Evolutionary conservation across 371 early-diverging fungal species (phyloP).

Genomic region (Lichtheimia hyalospora): DNA sequence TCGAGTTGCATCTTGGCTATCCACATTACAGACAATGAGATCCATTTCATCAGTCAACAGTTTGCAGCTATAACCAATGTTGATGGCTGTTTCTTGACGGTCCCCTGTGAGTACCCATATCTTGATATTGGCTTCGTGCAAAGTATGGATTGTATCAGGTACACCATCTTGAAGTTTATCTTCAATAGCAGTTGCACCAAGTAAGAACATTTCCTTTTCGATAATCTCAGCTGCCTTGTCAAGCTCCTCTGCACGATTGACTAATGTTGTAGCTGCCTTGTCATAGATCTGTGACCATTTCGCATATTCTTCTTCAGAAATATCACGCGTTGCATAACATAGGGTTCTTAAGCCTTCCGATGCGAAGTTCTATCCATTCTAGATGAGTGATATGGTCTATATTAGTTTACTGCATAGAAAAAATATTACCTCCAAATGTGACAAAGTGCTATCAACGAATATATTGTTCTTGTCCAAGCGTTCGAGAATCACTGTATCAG

Average conservation of each 20-base stretch:
- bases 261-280: conserved; percentile 86
- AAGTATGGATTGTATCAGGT: conserved; percentile 92
- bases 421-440: conserved; percentile 75
- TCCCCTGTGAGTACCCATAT: conserved; percentile 98
- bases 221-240: conserved; percentile 93
- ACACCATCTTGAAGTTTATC: conserved; percentile 99
- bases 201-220: conserved; percentile 83
- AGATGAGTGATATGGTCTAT: no score
- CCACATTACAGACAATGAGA: conserved; percentile 74
- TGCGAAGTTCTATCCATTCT: conserved; percentile 69
- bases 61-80: conserved; percentile 91
- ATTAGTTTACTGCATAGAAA: no score
- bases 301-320: conserved; percentile 83
- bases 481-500: conserved; percentile 97
- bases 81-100: conserved; percentile 91
- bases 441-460: conserved; percentile 71
- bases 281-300: conserved; percentile 82
- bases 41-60: conserved; percentile 83
- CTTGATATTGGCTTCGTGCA: conserved; percentile 92
- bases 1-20: conserved; percentile 69
- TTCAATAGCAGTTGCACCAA: conserved; percentile 99
- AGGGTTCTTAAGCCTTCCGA: conserved; percentile 91
- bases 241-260: conserved; percentile 83
- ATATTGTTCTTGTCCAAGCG: conserved; percentile 74
- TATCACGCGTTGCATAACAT: conserved; percentile 89